These are phyloP conservation scores for Vanilla planifolia DNA, from an alignment of 106 monocot genomes.

Conservation along the genomic window DNA sequence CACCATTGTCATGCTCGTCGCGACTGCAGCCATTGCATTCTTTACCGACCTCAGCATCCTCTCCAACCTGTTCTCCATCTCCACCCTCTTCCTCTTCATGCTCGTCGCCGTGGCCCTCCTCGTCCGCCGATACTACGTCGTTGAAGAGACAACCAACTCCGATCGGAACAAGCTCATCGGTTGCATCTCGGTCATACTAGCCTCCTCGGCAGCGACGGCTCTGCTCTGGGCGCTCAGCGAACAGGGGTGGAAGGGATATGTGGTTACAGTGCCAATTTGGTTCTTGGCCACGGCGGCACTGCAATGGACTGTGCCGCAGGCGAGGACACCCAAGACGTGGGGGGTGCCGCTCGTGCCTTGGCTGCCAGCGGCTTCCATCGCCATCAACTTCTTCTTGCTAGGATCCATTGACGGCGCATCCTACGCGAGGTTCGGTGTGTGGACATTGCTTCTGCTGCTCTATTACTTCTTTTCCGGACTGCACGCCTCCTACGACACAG, in stretches of 20 bases:
- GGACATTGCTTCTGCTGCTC: neutral
- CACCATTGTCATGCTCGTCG: constrained; percentile 52
- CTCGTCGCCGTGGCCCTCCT: constrained; percentile 70
- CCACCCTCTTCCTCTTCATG: constrained; percentile 91
- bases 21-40: constrained; percentile 65
- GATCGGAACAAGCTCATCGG: neutral
- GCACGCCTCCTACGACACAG: neutral
- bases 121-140: constrained; percentile 63
- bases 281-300: neutral
- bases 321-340: neutral
- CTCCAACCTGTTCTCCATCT: no score
- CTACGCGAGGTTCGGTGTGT: neutral
- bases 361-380: neutral
- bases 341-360: constrained; percentile 9
- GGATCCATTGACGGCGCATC: neutral
- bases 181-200: neutral
- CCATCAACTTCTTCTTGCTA: constrained; percentile 2
- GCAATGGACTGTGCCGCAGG: neutral
- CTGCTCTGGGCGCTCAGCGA: neutral
- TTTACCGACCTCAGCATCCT: constrained; percentile 63
- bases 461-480: constrained; percentile 1
- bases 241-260: neutral
- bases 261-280: neutral
- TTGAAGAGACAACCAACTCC: neutral
- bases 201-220: neutral